Percentiles rank a stretch among this genome's conserved stretches.
Conservation (phyloP, 2,329 filamentous ascomycete species). For the Penicillium sp. region DNA sequence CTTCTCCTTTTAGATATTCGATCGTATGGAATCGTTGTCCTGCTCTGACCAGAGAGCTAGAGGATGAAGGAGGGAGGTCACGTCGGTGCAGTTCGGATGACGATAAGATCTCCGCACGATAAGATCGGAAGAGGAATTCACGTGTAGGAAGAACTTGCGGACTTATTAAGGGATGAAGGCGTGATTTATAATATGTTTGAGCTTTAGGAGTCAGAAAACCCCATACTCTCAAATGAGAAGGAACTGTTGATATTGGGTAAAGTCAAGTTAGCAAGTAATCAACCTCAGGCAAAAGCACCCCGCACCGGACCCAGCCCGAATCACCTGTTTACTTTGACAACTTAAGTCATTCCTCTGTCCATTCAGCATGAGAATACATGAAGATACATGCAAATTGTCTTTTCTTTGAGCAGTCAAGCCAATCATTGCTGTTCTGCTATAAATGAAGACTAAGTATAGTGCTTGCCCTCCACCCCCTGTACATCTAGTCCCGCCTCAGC, state of each 20-base stretch:
- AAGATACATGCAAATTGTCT: neutral
- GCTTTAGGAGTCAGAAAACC: neutral
- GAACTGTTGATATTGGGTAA: neutral
- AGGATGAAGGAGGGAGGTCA: neutral
- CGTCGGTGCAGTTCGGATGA: slow-evolving; percentile 8
- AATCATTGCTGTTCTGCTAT: neutral
- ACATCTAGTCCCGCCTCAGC: neutral
- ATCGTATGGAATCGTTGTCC: neutral
- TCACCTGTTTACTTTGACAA: slow-evolving; percentile 8
- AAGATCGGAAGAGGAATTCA: slow-evolving; percentile 6
- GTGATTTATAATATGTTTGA: neutral
- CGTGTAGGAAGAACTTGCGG: neutral
- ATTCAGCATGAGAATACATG: neutral
- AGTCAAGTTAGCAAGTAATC: neutral
- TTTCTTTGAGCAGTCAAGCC: neutral
- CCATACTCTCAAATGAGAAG: neutral
- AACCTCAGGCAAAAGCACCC: slow-evolving; percentile 5
- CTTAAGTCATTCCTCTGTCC: neutral
- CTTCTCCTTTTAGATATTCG: neutral
- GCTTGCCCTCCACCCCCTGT: neutral
- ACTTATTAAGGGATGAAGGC: neutral
- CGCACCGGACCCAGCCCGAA: slow-evolving; percentile 10
- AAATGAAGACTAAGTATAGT: too few relatives aligned
- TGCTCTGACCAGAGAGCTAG: neutral
- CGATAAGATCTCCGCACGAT: slow-evolving; percentile 23